phyloP scores from a whole-genome alignment of 371 early-diverging fungal genomes.

The Haplosporangium sp. region DNA sequence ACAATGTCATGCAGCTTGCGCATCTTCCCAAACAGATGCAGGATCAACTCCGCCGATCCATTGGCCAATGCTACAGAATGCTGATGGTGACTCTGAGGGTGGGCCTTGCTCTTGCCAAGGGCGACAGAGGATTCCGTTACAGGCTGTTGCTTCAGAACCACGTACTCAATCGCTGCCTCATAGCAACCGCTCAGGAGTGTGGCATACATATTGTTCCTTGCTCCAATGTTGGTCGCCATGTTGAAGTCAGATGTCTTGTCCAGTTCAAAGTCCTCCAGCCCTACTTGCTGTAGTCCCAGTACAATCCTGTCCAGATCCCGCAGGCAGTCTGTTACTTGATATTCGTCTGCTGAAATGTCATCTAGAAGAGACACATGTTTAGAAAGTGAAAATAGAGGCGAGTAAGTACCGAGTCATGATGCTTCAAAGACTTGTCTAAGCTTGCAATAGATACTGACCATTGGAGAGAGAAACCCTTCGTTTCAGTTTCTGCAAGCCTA shows the following conservation, averaged over 20 bases:
- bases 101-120: constrained; percentile 26
- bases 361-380: no score
- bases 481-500: constrained; percentile 33
- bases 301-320: constrained; percentile 32
- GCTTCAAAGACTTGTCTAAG: no score
- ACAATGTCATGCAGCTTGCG: constrained; percentile 53
- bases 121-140: constrained; percentile 5
- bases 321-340: constrained; percentile 19
- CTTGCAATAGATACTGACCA: constrained; percentile 37
- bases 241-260: constrained; percentile 67
- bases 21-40: constrained; percentile 52
- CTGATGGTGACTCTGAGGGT: neutral
- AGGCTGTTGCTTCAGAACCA: constrained; percentile 22
- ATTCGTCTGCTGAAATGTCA: constrained; percentile 26
- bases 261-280: constrained; percentile 67
- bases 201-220: constrained; percentile 62
- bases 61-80: constrained; percentile 1
- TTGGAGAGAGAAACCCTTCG: constrained; percentile 10
- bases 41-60: constrained; percentile 39
- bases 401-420: no score
- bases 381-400: no score
- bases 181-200: constrained; percentile 60
- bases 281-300: constrained; percentile 38
- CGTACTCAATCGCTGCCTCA: constrained; percentile 57
- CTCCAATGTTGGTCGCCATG: constrained; percentile 60